Evolutionary conservation across 2,329 filamentous ascomycete genomes (phyloP).

Genomic region (Cyanodermella asteris): DNA sequence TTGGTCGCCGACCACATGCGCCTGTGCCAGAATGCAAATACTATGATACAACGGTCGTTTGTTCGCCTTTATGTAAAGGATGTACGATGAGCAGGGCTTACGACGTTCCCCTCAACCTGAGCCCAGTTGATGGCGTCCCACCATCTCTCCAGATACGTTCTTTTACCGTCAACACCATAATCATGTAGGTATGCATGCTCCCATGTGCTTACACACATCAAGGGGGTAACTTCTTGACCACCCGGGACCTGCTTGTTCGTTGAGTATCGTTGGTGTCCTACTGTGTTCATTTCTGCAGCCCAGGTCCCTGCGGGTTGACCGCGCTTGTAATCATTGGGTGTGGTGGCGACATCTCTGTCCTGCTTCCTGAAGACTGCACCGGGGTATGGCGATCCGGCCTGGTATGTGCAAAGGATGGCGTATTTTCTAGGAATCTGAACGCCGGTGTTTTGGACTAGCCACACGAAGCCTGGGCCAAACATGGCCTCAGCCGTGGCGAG

Average conservation of each 20-base stretch:
- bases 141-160: conserved; percentile 54
- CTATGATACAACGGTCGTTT: too few species aligned
- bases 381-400: conserved; percentile 72
- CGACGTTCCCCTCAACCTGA: conserved; percentile 31
- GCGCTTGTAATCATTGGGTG: conserved; percentile 11
- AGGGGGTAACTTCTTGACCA: conserved; percentile 39
- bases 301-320: conserved; percentile 6
- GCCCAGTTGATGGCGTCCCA: conserved; percentile 80
- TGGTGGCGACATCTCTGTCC: conserved; percentile 24
- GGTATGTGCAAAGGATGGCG: conserved; percentile 69
- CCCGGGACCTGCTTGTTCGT: conserved; percentile 14
- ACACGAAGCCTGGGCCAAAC: conserved; percentile 95
- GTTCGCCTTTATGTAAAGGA: too few species aligned
- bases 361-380: conserved; percentile 62
- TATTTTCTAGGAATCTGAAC: conserved; percentile 16
- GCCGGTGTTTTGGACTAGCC: conserved; percentile 41
- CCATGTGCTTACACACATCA: conserved; percentile 91
- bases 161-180: conserved; percentile 58
- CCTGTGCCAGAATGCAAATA: too few species aligned
- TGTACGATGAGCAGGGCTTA: not conserved
- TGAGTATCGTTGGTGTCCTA: conserved; percentile 4
- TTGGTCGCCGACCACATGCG: too few species aligned
- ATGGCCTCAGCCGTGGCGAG: conserved; percentile 62
- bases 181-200: conserved; percentile 81
- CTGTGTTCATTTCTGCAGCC: conserved; percentile 3